Conservation (phyloP, 2,329 filamentous ascomycete species). For the Lasiodiplodia gonubiensis region DNA sequence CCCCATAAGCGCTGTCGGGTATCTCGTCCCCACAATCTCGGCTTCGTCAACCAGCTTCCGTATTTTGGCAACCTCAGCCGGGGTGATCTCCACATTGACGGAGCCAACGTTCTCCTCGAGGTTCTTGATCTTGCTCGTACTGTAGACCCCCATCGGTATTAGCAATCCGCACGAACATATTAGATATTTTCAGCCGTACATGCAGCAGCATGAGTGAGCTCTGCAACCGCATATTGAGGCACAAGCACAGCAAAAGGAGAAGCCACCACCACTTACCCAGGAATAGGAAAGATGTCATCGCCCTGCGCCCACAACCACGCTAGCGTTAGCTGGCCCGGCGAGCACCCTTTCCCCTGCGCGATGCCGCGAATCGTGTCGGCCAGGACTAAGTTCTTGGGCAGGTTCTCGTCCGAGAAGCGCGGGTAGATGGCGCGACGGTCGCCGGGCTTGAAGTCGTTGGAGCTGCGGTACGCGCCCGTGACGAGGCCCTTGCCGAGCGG, state of each 20-base stretch:
- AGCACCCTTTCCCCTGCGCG: constrained; percentile 57
- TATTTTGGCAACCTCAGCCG: too few relatives aligned
- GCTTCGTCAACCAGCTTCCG: too few relatives aligned
- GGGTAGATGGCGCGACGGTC: constrained; percentile 46
- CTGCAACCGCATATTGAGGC: too few relatives aligned
- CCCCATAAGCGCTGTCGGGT: too few relatives aligned
- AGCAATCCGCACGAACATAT: neutral
- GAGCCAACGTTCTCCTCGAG: too few relatives aligned
- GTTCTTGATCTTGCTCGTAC: too few relatives aligned
- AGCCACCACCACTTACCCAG: constrained; percentile 42
- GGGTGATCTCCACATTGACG: too few relatives aligned
- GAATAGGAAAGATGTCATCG: constrained; percentile 60
- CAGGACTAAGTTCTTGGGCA: constrained; percentile 44
- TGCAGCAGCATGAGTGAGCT: too few relatives aligned
- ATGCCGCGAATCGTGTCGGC: constrained; percentile 41
- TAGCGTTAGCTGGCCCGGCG: constrained; percentile 62
- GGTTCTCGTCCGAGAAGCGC: constrained; percentile 50
- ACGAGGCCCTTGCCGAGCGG: constrained; percentile 44
- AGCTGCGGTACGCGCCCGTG: constrained; percentile 33
- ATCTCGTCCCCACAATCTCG: too few relatives aligned
- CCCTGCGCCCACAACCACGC: constrained; percentile 49
- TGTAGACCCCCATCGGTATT: neutral
- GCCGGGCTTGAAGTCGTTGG: constrained; percentile 51
- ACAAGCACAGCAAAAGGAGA: too few relatives aligned
- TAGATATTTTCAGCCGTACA: too few relatives aligned